Base-by-base conservation (phyloP, 2,329 filamentous ascomycete genomes). In the Fusarium sp. region DNA sequence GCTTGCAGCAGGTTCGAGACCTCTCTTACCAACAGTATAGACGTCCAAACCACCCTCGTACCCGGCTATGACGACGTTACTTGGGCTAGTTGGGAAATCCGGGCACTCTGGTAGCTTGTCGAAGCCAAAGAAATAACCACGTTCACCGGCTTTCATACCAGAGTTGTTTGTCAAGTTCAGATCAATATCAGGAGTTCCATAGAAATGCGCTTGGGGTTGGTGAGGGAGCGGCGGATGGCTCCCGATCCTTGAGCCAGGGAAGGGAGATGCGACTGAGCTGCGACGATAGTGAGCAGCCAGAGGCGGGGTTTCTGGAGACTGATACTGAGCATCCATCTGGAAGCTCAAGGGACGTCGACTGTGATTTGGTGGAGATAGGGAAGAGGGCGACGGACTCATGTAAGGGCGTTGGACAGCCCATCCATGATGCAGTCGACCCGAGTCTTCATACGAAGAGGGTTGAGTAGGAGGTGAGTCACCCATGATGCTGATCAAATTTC, bases 1-100 rank as follows among this genome's bases (percentile, higher is more conserved):
- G 57, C 88, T 88, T 20, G 90, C 90, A 31, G 93, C 81, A 23
- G 88, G 84, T 57, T 93, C 91, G 55, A 93, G 78, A 49, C 91
- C 91, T 65, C 89, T 89, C 74, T 91, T 92, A 42, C 89, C 88
- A 31, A 97, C 85, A 20, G 88, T 84, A 69, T 92, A 90, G 16
- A 97, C 86, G 67, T 95, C 91, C 50, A 97, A 76, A 2, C 90
- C 90, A 41, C 93, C 92, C 76, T 97, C 91, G 70, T 90, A 93
- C 2, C 94, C 94, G 10, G 93, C 87, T 6, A 97, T 79, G 44
- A 94, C 82, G 28, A 92, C 88, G 77, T 91, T 90, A 74, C 92
- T 86, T 55, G 81, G 80, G 34, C 81, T 81, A 57, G 79, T 73
- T 16, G 71, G 70, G 54, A 77, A 76, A 54, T 80, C 77, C 8